Evolutionary conservation across 352 stramenopile genomes (phyloP).

Genomic region (Albugo laibachii): DNA sequence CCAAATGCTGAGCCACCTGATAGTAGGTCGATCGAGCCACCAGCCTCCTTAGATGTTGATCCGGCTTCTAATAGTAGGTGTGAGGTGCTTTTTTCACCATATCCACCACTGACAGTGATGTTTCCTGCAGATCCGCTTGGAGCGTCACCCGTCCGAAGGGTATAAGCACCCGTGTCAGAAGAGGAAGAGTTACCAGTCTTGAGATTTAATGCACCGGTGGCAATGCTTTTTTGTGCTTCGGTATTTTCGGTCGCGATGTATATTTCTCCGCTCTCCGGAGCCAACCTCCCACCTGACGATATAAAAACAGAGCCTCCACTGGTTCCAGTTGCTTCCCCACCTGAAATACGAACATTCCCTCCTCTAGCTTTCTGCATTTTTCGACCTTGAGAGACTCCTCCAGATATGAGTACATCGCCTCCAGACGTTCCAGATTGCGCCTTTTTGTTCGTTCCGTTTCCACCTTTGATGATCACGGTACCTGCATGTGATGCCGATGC

Average conservation of each 20-base stretch:
- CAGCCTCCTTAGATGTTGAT: slow-evolving; percentile 20
- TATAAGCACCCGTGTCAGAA: slow-evolving; percentile 19
- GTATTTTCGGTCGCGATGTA: slow-evolving; percentile 30
- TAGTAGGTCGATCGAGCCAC: slow-evolving; percentile 22
- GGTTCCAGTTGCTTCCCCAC: slow-evolving; percentile 24
- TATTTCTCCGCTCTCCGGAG: slow-evolving; percentile 38
- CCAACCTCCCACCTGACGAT: slow-evolving; percentile 27
- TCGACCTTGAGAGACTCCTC: slow-evolving; percentile 31
- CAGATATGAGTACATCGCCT: slow-evolving; percentile 39
- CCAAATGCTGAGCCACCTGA: slow-evolving; percentile 23
- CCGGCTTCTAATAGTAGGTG: slow-evolving; percentile 30
- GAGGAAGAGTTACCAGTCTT: slow-evolving; percentile 19
- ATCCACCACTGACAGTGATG: slow-evolving; percentile 23
- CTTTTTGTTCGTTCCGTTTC: slow-evolving; percentile 21
- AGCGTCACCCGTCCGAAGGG: slow-evolving; percentile 19
- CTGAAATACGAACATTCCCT: slow-evolving; percentile 22
- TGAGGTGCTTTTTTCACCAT: slow-evolving; percentile 20
- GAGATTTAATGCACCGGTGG: slow-evolving; percentile 25
- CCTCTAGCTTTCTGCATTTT: slow-evolving; percentile 18
- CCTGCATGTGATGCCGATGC: slow-evolving; percentile 20
- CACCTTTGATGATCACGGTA: slow-evolving; percentile 20
- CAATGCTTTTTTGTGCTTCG: slow-evolving; percentile 12
- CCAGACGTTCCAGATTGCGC: slow-evolving; percentile 37
- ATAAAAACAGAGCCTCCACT: slow-evolving; percentile 34
- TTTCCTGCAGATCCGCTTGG: slow-evolving; percentile 28